Base-by-base conservation (phyloP, 2,329 filamentous ascomycete genomes). In the Orbilia blumenaviensis region DNA sequence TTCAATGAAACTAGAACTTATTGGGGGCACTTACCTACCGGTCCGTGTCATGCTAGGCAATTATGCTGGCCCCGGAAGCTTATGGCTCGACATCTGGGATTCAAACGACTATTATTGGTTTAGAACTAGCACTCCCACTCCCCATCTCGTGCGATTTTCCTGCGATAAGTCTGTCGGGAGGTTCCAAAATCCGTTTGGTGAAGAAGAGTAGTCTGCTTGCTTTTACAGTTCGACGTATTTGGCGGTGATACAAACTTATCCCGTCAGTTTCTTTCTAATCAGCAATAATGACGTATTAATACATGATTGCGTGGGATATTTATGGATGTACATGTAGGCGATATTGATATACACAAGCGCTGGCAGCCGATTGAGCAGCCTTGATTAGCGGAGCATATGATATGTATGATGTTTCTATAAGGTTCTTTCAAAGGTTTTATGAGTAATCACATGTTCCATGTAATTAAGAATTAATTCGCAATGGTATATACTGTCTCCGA, bases 271-370 rank as follows among this genome's bases (percentile, higher is more conserved):
- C 7, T 25, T 48, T 48, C 21, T 46, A 23, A 46, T 21, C n/a
- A n/a, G n/a, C n/a, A 18, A 46, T 21, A 34, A 48, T 34, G 58
- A 63, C 48, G 36, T 44, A 63, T 23, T 46, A 52, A 50, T 46
- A n/a, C n/a, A 52, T 18, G 27, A 52, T 3, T 27, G 10, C 21
- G 10, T 54, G 32, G 7, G 21, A 14, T 5, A 50, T 50, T 34
- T 9, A 34, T 5, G 29, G 29, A 32, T 32, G 29, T 32, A 32
- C 10, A n/a, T n/a, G n/a, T n/a, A n/a, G n/a, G n/a, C n/a, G n/a
- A n/a, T n/a, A n/a, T n/a, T n/a, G n/a, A n/a, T n/a, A n/a, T n/a
- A n/a, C n/a, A n/a, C n/a, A n/a, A n/a, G n/a, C n/a, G n/a, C n/a
- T n/a, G n/a, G n/a, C n/a, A n/a, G n/a, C n/a, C n/a, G n/a, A n/a